Evolutionary conservation across 1,284 basidiomycete genomes (phyloP).

Genomic region (Sanghuangporus weigelae): DNA sequence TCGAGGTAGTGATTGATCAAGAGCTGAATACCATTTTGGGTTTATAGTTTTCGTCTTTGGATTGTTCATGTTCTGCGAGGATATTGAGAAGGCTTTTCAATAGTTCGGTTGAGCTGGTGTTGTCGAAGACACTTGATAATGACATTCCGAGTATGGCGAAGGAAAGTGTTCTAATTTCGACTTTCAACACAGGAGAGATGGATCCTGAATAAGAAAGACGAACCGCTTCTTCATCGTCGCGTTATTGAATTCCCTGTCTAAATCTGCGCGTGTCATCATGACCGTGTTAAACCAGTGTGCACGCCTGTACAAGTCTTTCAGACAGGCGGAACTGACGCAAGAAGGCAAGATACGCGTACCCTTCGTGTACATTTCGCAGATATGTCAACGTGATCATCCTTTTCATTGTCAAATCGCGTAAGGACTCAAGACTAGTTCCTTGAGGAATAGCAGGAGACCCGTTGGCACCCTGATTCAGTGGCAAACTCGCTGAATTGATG

Average conservation of each 20-base stretch:
- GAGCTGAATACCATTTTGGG: constrained; percentile 59
- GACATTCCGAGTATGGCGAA: constrained; percentile 83
- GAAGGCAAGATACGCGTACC: constrained; percentile 42
- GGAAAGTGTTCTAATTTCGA: constrained; percentile 55
- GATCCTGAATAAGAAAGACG: constrained; percentile 20
- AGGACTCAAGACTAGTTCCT: constrained; percentile 68
- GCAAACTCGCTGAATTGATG: constrained; percentile 28
- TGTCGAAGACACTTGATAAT: constrained; percentile 73
- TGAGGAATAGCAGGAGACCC: constrained; percentile 44
- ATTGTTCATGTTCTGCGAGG: constrained; percentile 72
- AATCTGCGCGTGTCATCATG: constrained; percentile 64
- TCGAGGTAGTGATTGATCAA: constrained; percentile 8
- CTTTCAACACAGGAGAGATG: constrained; percentile 3
- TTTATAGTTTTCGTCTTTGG: constrained; percentile 75
- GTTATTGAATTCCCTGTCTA: constrained; percentile 72
- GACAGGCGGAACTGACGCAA: constrained; percentile 8
- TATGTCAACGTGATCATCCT: constrained; percentile 80
- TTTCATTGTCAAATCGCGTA: constrained; percentile 75
- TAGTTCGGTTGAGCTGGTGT: constrained; percentile 72
- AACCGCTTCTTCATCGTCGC: constrained; percentile 73
- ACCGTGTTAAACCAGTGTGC: constrained; percentile 89
- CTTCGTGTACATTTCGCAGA: constrained; percentile 77
- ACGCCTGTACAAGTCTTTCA: constrained; percentile 37
- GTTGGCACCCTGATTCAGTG: constrained; percentile 25
- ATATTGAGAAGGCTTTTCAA: constrained; percentile 67